A percentile compares a stretch with the other conserved stretches of the same genome.
These are phyloP conservation scores for Yamadazyma diddensiae DNA, from an alignment of 1,139 yeast genomes.

Conservation along the genomic window DNA sequence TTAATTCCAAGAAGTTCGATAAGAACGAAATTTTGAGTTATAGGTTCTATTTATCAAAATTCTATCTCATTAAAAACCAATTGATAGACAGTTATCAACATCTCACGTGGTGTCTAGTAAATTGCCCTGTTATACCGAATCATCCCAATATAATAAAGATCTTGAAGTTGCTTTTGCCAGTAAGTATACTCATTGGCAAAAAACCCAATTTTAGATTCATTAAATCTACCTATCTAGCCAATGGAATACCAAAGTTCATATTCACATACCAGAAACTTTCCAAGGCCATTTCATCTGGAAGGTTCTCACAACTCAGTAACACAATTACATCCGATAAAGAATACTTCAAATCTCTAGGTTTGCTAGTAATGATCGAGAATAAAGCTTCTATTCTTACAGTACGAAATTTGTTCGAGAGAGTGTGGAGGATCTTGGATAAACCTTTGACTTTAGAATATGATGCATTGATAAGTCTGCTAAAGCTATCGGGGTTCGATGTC, in stretches of 20 bases:
- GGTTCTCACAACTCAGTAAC: constrained; percentile 30
- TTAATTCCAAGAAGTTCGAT: constrained; percentile 30
- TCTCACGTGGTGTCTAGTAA: constrained; percentile 57
- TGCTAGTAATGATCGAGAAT: constrained; percentile 26
- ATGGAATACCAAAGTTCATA: constrained; percentile 26
- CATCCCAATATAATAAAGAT: constrained; percentile 35
- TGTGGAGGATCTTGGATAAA: constrained; percentile 29
- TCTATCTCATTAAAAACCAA: constrained; percentile 59
- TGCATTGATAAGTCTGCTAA: constrained; percentile 21
- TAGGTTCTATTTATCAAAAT: constrained; percentile 66
- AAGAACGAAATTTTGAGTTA: constrained; percentile 52
- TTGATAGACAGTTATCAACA: constrained; percentile 55
- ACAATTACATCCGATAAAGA: constrained; percentile 27
- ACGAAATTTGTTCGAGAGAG: constrained; percentile 41
- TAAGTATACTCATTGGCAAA: constrained; percentile 53
- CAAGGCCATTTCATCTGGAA: constrained; percentile 36
- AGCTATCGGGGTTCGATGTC: constrained; percentile 14
- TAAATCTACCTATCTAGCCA: constrained; percentile 15
- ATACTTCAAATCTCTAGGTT: constrained; percentile 33
- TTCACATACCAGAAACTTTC: constrained; percentile 36
- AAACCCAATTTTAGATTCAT: constrained; percentile 36
- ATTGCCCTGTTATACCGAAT: constrained; percentile 32
- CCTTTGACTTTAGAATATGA: constrained; percentile 32
- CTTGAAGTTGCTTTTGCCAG: constrained; percentile 55
- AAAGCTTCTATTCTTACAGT: constrained; percentile 42